phyloP scores from a whole-genome alignment of 345 rosid genomes.

The Salix koriyanagi region DNA sequence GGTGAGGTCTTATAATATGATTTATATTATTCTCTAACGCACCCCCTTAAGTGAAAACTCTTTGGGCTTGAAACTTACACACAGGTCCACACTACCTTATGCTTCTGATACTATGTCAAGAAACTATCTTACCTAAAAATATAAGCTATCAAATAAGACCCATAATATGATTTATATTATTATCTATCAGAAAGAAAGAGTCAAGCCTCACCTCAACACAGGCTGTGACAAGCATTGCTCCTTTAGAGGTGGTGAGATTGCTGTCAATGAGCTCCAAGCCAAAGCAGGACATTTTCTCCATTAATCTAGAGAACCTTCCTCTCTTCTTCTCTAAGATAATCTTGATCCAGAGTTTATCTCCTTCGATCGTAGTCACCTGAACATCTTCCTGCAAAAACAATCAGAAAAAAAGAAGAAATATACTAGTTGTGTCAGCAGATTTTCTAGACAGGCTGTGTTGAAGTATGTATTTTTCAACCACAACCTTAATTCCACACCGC shows the following conservation, averaged over 20 bases:
- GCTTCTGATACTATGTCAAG: too few relatives aligned
- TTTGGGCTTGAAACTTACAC: too few relatives aligned
- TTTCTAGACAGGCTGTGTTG: not conserved
- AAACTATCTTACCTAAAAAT: too few relatives aligned
- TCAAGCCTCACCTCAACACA: constrained; percentile 39
- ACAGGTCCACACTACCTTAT: fast-evolving
- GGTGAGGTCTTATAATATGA: too few relatives aligned
- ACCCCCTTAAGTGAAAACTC: fast-evolving
- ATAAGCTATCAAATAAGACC: fast-evolving
- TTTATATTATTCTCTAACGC: too few relatives aligned
- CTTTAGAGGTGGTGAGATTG: constrained; percentile 48
- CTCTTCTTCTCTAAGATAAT: constrained; percentile 48
- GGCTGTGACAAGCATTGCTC: constrained; percentile 52
- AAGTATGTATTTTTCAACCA: not conserved
- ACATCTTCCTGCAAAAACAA: constrained; percentile 49
- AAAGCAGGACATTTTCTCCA: constrained; percentile 46
- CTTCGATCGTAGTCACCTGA: constrained; percentile 45
- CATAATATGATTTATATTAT: too few relatives aligned
- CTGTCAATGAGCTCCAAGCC: constrained; percentile 61
- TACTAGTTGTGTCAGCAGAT: not conserved
- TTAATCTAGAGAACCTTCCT: constrained; percentile 52
- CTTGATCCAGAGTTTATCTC: constrained; percentile 64
- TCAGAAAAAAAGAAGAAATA: not conserved
- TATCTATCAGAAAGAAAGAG: too few relatives aligned
- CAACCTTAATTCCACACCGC: constrained; percentile 50